phyloP scores from a whole-genome alignment of 73 alveolate genomes.

The Symbiodinium natans region DNA sequence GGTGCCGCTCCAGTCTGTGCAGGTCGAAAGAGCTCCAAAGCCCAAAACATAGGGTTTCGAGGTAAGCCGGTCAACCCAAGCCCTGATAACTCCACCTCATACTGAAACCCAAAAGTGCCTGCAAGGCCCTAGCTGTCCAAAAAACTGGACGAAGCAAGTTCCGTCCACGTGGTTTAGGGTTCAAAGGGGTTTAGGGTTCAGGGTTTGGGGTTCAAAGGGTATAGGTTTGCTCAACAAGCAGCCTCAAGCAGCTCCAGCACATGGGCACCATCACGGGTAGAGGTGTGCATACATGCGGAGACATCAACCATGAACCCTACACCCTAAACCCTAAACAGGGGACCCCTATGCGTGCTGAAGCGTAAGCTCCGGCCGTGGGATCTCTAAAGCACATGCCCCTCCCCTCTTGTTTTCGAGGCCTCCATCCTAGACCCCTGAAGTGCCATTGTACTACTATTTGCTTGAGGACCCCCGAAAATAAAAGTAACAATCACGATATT shows the following conservation, averaged over 20 bases:
- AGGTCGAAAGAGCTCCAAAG: constrained; percentile 13
- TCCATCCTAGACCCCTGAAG: too few relatives aligned
- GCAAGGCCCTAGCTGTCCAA: neutral
- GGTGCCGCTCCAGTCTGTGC: neutral
- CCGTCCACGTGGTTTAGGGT: neutral
- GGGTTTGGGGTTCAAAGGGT: neutral
- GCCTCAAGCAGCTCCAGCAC: neutral
- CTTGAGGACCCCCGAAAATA: too few relatives aligned
- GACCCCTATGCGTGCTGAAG: too few relatives aligned
- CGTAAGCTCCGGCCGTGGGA: too few relatives aligned
- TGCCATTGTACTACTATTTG: too few relatives aligned
- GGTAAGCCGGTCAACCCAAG: neutral
- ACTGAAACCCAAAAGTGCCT: neutral
- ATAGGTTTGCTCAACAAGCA: too few relatives aligned
- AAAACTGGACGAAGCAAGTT: neutral
- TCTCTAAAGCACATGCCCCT: too few relatives aligned
- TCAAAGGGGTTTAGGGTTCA: neutral
- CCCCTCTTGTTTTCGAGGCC: too few relatives aligned
- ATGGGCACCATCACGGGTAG: neutral
- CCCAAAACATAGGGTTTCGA: neutral
- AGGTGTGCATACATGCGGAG: neutral
- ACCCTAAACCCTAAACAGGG: neutral
- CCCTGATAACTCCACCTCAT: neutral
- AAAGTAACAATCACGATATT: too few relatives aligned
- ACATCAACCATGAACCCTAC: neutral